Base-by-base conservation (phyloP, 1,284 basidiomycete genomes). In the Ustilago sp. region DNA sequence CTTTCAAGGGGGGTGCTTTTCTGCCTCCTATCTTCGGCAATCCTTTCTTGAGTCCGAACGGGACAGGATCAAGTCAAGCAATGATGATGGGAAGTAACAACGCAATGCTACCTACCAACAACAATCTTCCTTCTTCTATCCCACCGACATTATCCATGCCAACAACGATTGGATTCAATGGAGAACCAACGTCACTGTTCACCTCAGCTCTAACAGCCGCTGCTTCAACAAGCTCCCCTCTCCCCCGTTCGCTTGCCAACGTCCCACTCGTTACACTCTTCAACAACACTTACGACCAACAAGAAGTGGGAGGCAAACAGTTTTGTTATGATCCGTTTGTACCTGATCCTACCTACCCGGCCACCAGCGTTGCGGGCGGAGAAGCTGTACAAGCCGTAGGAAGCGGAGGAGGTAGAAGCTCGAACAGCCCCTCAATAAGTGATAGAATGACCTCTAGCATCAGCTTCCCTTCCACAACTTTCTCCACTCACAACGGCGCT, bases 291-390 rank as follows among this genome's bases (percentile, higher is more conserved):
- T 74, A 74, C 36, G 71, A 68, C 43, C 61, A 57, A 15, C 58
- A 65, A 13, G 55, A 61, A 8, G 5, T 15, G 8, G 48, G 47
- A 19, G 59, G 55, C 8, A 57, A 51, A 32, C 48, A 39, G 4
- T 74, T 74, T 23, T 69, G 67, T 45, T 74, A 74, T 56, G 72
- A 74, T 35, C 67, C 72, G 8, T 74, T 74, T 36, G 62, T 74
- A 12, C 72, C 72, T 1, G 72, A 74, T 38, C 58, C 70, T 5
- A 13, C 43, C 11, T 13, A 23, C 6, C 38, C 36, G 6, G 39
- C 15, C 6, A 41, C 39, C 12, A 15, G 12, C 12, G 12, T 7
- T 1, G 8, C 13, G 17, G 39, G 11, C 12, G 11, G 13, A 17
- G 13, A 41, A 41, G 13, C 13, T 15, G 39, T 17, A 28, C 23